Evolutionary conservation across 352 stramenopile genomes (phyloP).

Genomic region (Phytopythium oedochilum): DNA sequence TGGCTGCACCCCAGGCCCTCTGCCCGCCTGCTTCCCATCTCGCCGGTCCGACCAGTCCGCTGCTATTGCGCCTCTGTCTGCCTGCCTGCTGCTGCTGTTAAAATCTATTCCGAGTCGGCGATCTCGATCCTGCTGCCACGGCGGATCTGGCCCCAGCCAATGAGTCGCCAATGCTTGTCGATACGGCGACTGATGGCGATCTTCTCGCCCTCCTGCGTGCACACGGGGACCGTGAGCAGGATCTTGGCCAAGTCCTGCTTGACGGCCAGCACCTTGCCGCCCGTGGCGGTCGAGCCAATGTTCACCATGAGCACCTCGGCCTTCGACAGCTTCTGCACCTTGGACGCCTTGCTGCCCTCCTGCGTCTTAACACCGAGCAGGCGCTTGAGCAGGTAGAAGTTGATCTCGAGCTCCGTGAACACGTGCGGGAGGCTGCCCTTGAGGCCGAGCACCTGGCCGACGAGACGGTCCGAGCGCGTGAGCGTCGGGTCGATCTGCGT

Average conservation of each 20-base stretch:
- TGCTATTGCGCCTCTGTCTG: background rate
- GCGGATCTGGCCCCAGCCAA: slow-evolving; percentile 99
- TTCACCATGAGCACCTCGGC: slow-evolving; percentile 99
- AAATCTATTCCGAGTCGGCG: slow-evolving; percentile 81
- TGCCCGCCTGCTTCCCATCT: background rate
- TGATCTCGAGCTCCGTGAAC: slow-evolving; percentile 99
- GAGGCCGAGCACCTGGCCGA: slow-evolving; percentile 97
- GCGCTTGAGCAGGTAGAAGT: slow-evolving; percentile 99
- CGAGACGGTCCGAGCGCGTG: slow-evolving; percentile 98
- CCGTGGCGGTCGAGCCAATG: slow-evolving; percentile 99
- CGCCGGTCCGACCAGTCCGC: background rate
- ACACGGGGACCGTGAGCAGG: slow-evolving; percentile 98
- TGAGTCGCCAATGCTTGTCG: slow-evolving; percentile 99
- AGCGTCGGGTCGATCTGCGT: slow-evolving; percentile 99
- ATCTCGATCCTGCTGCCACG: slow-evolving; percentile 95
- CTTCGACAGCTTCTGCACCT: slow-evolving; percentile 99
- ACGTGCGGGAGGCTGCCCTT: slow-evolving; percentile 97
- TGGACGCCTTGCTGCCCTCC: slow-evolving; percentile 98
- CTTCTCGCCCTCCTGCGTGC: slow-evolving; percentile 99
- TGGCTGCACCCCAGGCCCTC: background rate
- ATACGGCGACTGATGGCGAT: slow-evolving; percentile 99
- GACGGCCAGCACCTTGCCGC: slow-evolving; percentile 92
- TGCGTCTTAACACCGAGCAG: slow-evolving; percentile 99
- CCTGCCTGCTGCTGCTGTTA: slow-evolving; percentile 10
- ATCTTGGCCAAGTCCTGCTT: slow-evolving; percentile 99